These are phyloP conservation scores for Myriangium duriaei DNA, from an alignment of 2,329 filamentous ascomycete species.

Conservation along the genomic window DNA sequence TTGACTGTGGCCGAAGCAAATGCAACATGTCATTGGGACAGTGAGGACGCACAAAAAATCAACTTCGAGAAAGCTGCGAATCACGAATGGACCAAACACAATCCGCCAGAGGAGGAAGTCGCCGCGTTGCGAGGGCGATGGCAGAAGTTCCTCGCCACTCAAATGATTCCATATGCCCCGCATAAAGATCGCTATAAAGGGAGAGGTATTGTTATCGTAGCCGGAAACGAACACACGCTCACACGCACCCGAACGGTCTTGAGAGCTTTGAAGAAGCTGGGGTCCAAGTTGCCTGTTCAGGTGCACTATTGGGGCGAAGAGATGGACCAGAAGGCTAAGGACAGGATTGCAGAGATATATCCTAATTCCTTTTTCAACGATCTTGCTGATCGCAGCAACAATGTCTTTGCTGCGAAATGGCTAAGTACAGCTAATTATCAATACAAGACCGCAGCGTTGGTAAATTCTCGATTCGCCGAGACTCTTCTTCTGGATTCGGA, in stretches of 20 bases:
- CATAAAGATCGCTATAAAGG: slow-evolving; percentile 16
- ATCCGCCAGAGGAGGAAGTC: not conserved
- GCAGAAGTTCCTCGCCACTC: not conserved
- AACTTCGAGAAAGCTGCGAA: not conserved
- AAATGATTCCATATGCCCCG: not conserved
- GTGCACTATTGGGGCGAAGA: slow-evolving; percentile 17
- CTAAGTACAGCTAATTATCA: slow-evolving; percentile 16
- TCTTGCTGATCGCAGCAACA: not conserved
- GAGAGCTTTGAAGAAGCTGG: slow-evolving; percentile 13
- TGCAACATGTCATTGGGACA: not conserved
- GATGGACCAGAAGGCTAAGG: slow-evolving; percentile 11
- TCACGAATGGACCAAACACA: not conserved
- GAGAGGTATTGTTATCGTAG: slow-evolving; percentile 22
- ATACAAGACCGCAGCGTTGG: slow-evolving; percentile 20
- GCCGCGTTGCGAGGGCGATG: not conserved
- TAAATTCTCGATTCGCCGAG: slow-evolving; percentile 23
- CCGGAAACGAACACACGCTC: slow-evolving; percentile 15
- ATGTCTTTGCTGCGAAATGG: slow-evolving; percentile 10
- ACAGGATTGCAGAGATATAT: slow-evolving; percentile 10
- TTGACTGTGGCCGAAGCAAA: not conserved
- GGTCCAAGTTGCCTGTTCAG: slow-evolving; percentile 14
- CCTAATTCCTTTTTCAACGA: slow-evolving; percentile 16
- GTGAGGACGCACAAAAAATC: not conserved
- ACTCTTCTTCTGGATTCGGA: slow-evolving; percentile 20
- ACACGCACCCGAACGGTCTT: slow-evolving; percentile 12